A percentile compares a stretch with the other conserved stretches of the same genome.
Conservation (phyloP, 768 basidiomycete species). For the Tulasnella sp. region DNA sequence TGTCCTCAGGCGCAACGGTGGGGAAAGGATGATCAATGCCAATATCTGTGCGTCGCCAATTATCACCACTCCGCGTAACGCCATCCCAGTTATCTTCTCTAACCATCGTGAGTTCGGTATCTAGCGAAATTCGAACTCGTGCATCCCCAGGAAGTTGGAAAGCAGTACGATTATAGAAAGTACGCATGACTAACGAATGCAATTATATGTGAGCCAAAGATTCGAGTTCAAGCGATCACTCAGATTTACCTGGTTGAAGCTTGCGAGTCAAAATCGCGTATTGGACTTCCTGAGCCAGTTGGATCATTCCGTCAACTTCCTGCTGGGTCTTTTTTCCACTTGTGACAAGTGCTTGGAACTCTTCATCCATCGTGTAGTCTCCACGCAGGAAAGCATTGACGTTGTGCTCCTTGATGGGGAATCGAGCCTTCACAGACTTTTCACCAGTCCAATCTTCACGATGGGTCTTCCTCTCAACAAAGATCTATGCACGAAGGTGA, state of each 20-base stretch:
- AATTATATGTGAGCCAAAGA: background rate
- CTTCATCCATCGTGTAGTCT: slow-evolving; percentile 83
- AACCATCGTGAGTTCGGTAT: slow-evolving; percentile 88
- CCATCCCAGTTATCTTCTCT: slow-evolving; percentile 98
- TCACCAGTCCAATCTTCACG: slow-evolving; percentile 99
- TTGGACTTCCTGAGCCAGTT: slow-evolving; percentile 94
- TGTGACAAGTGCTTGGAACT: slow-evolving; percentile 72
- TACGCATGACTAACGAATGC: slow-evolving; percentile 87
- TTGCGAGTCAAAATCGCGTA: slow-evolving; percentile 74
- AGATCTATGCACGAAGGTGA: slow-evolving; percentile 21
- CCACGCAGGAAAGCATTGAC: slow-evolving; percentile 85
- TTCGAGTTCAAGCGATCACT: background rate
- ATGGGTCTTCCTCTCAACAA: slow-evolving; percentile 42
- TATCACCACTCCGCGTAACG: slow-evolving; percentile 53
- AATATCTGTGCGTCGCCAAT: slow-evolving; percentile 91
- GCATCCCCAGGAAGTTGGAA: slow-evolving; percentile 98
- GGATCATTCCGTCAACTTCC: slow-evolving; percentile 89
- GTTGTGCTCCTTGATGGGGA: slow-evolving; percentile 85
- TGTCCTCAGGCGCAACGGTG: slow-evolving; percentile 59
- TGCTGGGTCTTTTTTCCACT: slow-evolving; percentile 87
- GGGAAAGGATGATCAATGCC: slow-evolving; percentile 87
- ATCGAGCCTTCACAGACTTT: slow-evolving; percentile 91
- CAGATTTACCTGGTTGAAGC: slow-evolving; percentile 58
- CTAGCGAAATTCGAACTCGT: slow-evolving; percentile 95
- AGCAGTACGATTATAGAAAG: slow-evolving; percentile 97